Conservation (phyloP, 352 stramenopile genomes). For the Globisporangium cylindrosporum region DNA sequence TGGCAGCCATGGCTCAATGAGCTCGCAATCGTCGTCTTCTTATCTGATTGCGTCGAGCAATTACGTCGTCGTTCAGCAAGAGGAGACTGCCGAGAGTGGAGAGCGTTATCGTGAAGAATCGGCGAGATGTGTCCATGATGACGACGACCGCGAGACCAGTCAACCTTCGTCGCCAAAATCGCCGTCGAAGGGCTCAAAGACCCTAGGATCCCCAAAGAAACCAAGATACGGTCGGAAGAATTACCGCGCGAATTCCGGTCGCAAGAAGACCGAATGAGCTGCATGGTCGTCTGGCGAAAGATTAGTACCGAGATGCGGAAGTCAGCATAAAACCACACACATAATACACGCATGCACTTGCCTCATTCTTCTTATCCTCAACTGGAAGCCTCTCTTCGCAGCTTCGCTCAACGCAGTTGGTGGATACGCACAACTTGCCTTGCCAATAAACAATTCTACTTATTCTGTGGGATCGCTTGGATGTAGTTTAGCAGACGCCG, state of each 20-base stretch:
- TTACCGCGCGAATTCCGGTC: constrained; percentile 63
- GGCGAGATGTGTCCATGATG: neutral
- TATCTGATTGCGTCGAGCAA: constrained; percentile 1
- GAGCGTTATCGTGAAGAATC: neutral
- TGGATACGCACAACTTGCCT: constrained; percentile 8
- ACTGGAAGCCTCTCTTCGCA: constrained; percentile 4
- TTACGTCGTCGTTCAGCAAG: constrained; percentile 6
- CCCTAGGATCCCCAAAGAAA: constrained; percentile 43
- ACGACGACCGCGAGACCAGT: neutral
- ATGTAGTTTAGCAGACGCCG: constrained; percentile 79
- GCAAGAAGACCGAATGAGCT: constrained; percentile 47
- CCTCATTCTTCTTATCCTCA: constrained; percentile 14
- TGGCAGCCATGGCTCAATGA: neutral
- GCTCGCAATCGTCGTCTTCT: neutral
- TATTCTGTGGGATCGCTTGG: constrained; percentile 55
- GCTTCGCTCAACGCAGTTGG: neutral
- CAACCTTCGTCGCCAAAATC: constrained; percentile 25
- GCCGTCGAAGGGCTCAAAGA: constrained; percentile 31
- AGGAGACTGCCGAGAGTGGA: neutral
- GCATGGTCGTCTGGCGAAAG: neutral
- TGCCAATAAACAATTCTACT: constrained; percentile 29
- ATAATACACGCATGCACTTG: constrained; percentile 11
- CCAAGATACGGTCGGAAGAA: constrained; percentile 69
- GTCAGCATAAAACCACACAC: neutral
- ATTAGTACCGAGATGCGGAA: neutral